Base-by-base conservation (phyloP, 768 basidiomycete genomes). In the Pulveroboletus sp. region DNA sequence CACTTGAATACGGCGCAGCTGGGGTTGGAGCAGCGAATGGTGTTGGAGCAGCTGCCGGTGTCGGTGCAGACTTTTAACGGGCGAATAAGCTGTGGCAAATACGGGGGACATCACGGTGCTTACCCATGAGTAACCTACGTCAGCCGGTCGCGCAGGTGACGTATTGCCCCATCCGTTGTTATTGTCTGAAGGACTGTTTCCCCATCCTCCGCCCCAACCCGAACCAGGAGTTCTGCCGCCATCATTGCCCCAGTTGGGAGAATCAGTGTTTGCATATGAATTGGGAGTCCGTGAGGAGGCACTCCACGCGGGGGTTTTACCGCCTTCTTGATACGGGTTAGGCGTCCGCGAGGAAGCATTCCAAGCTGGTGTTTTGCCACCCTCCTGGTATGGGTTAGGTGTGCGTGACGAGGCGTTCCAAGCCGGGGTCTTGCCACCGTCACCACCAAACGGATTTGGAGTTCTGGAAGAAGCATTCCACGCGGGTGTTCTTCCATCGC, bases 371-470 rank as follows among this genome's bases (percentile, higher is more conserved):
- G 78, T 80, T 54, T 63, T 63, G 52, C 77, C 73, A 47, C 68
- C 60, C 37, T 66, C 69, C 9, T 63, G 68, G 50, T 79, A 75
- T 0, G 81, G 79, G 55, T 82, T 82, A 8, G 83, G 83, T 3
- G 82, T 84, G 11, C 74, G 71, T 2, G 77, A 69, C 0, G 70
- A 66, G 6, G 70, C 67, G 49, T 69, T 71, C 77, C 83, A 85
- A 14, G 83, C 85, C 0, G 88, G 87, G 7, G 88, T 89, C 49
- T 76, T 74, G 31, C 82, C 76, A 15, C 83, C 76, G 39, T 78
- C 78, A 30, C 58, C 59, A 9, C 72, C 79, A 50, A 79, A 80
- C 7, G 86, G 83, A 60, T 89, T 89, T 2, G 87, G 86, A 10
- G 87, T 88, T 49, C 80, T 70, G 17, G 81, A 79, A 1, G 76